Conservation (phyloP, 208 protist genomes). For the Blastocrithidia nonstop region DNA sequence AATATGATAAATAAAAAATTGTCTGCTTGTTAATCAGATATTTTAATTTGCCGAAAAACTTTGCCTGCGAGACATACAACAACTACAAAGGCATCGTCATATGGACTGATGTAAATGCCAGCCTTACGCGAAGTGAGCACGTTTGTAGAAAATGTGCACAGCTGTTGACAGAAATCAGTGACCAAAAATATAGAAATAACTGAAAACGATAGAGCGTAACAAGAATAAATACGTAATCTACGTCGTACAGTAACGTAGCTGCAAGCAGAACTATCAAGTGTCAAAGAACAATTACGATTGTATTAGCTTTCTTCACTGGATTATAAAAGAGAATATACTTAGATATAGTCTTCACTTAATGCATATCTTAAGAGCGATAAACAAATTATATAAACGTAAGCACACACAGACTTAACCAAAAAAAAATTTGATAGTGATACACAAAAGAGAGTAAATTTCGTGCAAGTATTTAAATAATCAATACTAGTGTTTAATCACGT, state of each 20-base stretch:
- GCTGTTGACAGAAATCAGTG: conserved; percentile 62
- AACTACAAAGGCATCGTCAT: too few relatives aligned
- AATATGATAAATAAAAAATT: conserved; percentile 6
- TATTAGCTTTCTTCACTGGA: conserved; percentile 52
- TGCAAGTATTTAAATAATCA: too few relatives aligned
- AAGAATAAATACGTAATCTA: conserved; percentile 38
- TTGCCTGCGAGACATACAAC: conserved; percentile 12
- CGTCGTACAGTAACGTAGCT: conserved; percentile 25
- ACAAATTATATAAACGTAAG: neutral
- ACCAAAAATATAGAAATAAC: conserved; percentile 32
- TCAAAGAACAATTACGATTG: conserved; percentile 52
- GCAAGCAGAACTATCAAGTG: conserved; percentile 16
- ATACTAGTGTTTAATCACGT: too few relatives aligned
- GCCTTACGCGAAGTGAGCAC: conserved; percentile 55
- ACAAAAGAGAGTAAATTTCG: too few relatives aligned
- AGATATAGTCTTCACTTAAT: conserved; percentile 50
- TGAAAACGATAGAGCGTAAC: conserved; percentile 28
- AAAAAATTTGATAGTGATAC: neutral
- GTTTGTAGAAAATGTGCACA: conserved; percentile 72
- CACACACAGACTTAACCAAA: neutral
- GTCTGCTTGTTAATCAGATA: conserved; percentile 4
- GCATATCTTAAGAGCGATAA: conserved; percentile 19
- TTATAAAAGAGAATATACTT: conserved; percentile 53
- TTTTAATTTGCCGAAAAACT: conserved; percentile 37
- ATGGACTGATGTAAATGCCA: conserved; percentile 28